Base-by-base conservation (phyloP, 2,329 filamentous ascomycete genomes). In the Mollisiaceae sp. region DNA sequence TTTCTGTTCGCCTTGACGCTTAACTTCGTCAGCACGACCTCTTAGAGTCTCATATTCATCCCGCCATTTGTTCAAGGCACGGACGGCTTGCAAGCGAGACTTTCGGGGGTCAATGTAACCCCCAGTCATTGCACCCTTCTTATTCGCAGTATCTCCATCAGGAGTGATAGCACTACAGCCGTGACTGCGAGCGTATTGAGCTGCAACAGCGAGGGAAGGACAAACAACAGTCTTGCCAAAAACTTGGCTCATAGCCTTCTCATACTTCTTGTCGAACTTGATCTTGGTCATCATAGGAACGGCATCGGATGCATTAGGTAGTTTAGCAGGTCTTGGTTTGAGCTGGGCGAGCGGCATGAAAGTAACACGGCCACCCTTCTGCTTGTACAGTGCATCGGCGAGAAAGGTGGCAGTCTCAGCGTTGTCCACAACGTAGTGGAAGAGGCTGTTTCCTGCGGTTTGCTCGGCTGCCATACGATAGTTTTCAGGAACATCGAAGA, bases 181-280 rank as follows among this genome's bases (percentile, higher is more conserved):
- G 74, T 98, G 94, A 73, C 91, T 97, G 74, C 94, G 88, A 24
- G 95, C 92, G 76, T 97, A 97, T 75, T 97, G 93, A 14, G 91
- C 88, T 57, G 94, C 95, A 65, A 97, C 87, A 58, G 91, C 87
- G 68, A 99, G 81, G 71, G 93, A 97, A 2, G 94, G 94, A 71
- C 95, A 98, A 63, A 99, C 91, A 60, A 99, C 93, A 0, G 93
- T 95, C 78, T 93, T 96, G 56, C 94, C 95, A 79, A 99, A 99
- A 0, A 99, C 93, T 76, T 97, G 94, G 75, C 92, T 89, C 77
- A 99, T 95, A 0, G 95, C 95, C 72, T 88, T 90, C 65, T 96
- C 92, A 72, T 90, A 97, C 67, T 81, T 83, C 1, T 84, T 75
- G 60, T 97, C 91, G 74, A 90, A 99, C 58, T 87, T 85, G 66